Evolutionary conservation across 1,284 basidiomycete genomes (phyloP), one percentile per base, ranked within the genome.

Genomic region (Boletus mariae): DNA sequence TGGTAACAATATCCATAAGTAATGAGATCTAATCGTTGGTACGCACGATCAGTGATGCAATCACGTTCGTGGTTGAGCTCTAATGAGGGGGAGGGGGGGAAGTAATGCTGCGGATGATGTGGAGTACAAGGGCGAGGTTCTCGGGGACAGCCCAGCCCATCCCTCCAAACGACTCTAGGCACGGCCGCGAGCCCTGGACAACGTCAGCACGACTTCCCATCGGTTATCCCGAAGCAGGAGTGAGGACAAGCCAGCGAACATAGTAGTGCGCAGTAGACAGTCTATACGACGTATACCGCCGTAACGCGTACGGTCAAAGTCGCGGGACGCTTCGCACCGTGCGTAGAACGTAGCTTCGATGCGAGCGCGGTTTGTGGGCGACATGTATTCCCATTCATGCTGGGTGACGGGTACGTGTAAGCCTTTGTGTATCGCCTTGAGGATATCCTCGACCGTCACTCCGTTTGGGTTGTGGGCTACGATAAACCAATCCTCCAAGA

Each of bases 191-290:
- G 56, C 53, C 47, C 66, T 65, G 9, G 71, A 67, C 42, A 81
- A 64, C 47, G 77, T 77, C 62, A 82, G 55, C 47, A 82, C 73
- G 58, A 58, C 65, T 7, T 65, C 65, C 61, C 74, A 78, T 5
- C 70, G 69, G 43, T 67, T 63, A 5, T 70, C 68, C 31, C 59
- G 62, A 23, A 69, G 68, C 43, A 68, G 58, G 37, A 70, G 71
- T 8, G 70, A 61, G 15, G 78, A 72, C 29, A 83, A 63, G 12
- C 81, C 81, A n/a, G 71, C 78, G 48, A 82, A 83, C 29, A 67
- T 54, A 4, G 73, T 76, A 49, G 78, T 77, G 45, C 69, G 63
- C 17, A 78, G 68, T 25, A 82, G 58, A 59, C 73, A 79, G 48
- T 82, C 80, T 15, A 75, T 63, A 40, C 80, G 70, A 59, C 74